Percentiles rank a stretch among this genome's conserved stretches.
Conservation (phyloP, 768 basidiomycete species). For the Rhodosporidiobolus sp. region DNA sequence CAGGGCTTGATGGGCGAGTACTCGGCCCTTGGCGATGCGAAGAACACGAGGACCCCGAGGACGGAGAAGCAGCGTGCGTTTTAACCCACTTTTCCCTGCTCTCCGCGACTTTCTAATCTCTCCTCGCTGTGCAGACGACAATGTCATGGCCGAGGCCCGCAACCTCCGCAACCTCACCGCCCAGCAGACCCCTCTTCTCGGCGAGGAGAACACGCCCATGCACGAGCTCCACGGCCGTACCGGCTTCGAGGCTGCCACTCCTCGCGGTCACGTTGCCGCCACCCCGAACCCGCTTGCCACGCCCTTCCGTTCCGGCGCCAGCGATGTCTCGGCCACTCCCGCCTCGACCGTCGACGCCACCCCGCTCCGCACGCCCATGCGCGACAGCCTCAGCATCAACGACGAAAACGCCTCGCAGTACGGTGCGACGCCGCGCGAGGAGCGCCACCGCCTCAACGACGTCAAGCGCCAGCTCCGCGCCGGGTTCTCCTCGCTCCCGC, state of each 20-base stretch:
- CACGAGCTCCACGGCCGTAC: slow-evolving; percentile 69
- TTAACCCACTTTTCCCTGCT: slow-evolving; percentile 1
- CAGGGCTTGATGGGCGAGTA: slow-evolving; percentile 87
- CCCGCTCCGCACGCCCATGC: slow-evolving; percentile 88
- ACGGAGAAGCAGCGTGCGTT: slow-evolving; percentile 87
- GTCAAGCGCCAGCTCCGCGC: slow-evolving; percentile 69
- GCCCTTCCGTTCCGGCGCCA: slow-evolving; percentile 59
- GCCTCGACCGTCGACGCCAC: slow-evolving; percentile 57
- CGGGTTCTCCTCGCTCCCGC: slow-evolving; percentile 76
- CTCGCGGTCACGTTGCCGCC: slow-evolving; percentile 81
- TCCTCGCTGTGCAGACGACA: slow-evolving; percentile 67
- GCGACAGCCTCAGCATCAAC: slow-evolving; percentile 89
- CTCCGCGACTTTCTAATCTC: neutral
- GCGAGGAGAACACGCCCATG: slow-evolving; percentile 95
- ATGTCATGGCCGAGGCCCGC: slow-evolving; percentile 86
- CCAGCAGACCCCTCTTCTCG: slow-evolving; percentile 87
- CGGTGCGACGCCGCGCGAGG: slow-evolving; percentile 73
- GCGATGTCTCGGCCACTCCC: slow-evolving; percentile 57
- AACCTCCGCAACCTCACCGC: slow-evolving; percentile 92
- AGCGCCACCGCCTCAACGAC: slow-evolving; percentile 61
- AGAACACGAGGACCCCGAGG: slow-evolving; percentile 88
- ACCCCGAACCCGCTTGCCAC: slow-evolving; percentile 97
- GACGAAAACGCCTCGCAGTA: slow-evolving; percentile 55
- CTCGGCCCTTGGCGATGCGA: slow-evolving; percentile 78
- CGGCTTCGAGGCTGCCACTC: slow-evolving; percentile 92